Base-by-base conservation (phyloP, 2,329 filamentous ascomycete species). In the Juglanconis sp. region DNA sequence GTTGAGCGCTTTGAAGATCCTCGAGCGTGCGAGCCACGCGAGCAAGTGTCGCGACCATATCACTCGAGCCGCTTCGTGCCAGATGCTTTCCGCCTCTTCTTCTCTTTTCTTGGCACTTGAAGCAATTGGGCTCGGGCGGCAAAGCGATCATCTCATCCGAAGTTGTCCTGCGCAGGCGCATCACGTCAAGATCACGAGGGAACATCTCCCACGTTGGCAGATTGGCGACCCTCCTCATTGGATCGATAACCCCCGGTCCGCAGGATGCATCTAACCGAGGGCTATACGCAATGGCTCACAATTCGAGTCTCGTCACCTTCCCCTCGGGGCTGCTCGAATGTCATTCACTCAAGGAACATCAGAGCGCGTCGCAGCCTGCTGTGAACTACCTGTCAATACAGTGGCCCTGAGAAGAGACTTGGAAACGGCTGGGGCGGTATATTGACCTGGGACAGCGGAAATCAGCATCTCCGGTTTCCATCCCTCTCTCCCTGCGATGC, bases 151-250 rank as follows among this genome's bases (percentile, higher is more conserved):
- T 11, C 32, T 10, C 44, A 36, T 15, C 17, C 31, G 10, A 35
- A 17, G 44, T 15, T 32, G 17, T 40, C 17, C 53, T 56, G 53
- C 34, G 53, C 34, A 47, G 53, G 44, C 53, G 53, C 53, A 56
- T 56, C 44, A 11, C 42, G 42, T 32, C 17, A 48, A 32, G 44
- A 56, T 56, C 53, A 56, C 53, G 53, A 56, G 53, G 53, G 17
- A 7, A 13, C 34, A 7, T 44, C 44, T 49, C 31, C 36, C 38
- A 30, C 17, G 17, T 48, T 32, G 17, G n/a, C 32, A 11, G 15
- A 32, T 9, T 31, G 30, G 17, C 30, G 34, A 15, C 46, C 8
- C 24, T 11, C 40, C 40, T 31, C 13, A 47, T 30, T 35, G 53
- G 44, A 8, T 35, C 44, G 30, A 47, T 10, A 11, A 15, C 11